These are phyloP conservation scores for Ogataea naganishii DNA, from an alignment of 805 yeast genomes.

Conservation along the genomic window DNA sequence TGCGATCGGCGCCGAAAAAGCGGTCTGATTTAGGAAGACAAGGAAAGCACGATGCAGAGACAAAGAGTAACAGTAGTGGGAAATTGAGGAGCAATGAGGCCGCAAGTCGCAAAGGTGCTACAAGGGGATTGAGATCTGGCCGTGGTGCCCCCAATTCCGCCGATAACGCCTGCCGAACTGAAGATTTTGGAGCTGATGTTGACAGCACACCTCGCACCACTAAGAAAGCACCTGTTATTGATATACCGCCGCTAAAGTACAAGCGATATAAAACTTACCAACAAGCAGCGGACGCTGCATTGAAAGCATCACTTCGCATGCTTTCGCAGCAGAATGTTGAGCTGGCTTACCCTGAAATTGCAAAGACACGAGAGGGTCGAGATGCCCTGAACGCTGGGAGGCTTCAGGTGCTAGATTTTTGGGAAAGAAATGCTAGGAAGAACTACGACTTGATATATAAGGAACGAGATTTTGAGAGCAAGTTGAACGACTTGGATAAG, in stretches of 20 bases:
- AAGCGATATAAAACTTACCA: constrained; percentile 24
- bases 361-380: constrained; percentile 27
- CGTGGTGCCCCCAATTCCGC: no score
- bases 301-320: constrained; percentile 34
- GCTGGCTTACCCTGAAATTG: constrained; percentile 36
- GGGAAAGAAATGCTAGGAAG: constrained; percentile 30
- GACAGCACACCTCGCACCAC: background rate
- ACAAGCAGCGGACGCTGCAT: constrained; percentile 25
- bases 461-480: constrained; percentile 34
- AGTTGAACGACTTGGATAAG: constrained; percentile 39
- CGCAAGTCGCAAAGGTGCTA: no score
- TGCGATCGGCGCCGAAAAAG: no score
- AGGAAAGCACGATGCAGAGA: no score
- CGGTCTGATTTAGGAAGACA: no score
- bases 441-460: constrained; percentile 40
- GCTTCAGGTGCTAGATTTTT: constrained; percentile 34
- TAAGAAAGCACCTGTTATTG: background rate
- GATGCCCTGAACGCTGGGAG: constrained; percentile 34
- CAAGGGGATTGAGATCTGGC: no score
- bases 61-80: constrained; percentile 1
- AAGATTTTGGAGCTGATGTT: no score
- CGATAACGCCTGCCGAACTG: no score
- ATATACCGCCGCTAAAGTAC: constrained; percentile 3
- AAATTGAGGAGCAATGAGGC: constrained; percentile 1
- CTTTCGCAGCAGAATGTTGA: constrained; percentile 33